Base-by-base conservation (phyloP, 1,284 basidiomycete genomes). In the Rhodotorula sp. region DNA sequence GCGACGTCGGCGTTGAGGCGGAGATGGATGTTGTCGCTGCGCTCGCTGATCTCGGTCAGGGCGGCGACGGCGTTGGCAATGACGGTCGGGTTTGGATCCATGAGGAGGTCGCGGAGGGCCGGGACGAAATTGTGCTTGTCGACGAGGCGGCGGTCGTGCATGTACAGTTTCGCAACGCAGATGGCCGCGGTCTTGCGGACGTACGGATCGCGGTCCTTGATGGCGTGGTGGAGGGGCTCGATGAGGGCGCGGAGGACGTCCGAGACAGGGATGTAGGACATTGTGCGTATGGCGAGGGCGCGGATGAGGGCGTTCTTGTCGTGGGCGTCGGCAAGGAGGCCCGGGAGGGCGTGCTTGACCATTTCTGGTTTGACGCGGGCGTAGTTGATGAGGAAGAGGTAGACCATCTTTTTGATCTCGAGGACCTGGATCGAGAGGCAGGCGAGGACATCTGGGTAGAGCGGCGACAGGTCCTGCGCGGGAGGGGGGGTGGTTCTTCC, bases 371-470 rank as follows among this genome's bases (percentile, higher is more conserved):
- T 93, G 61, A 90, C 86, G 70, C 91, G 87, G 59, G 91, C 93
- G 81, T 97, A 97, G 83, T 92, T 95, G 79, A 95, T 89, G 69
- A 97, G 87, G 83, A 92, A 97, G 55, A 94, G 87, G 83, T 94
- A 94, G 58, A 81, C 79, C 94, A 96, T 98, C 87, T 99, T 99
- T 87, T 99, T 99, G 82, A 99, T 96, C 82, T 99, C 97, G 51
- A 99, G 86, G 15, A 95, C 83, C 48, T 92, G 91, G 15, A 91
- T 92, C 55, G 90, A 90, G 71, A 97, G 85, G 80, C 91, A 94
- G 79, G 91, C 90, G 22, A 94, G 89, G 63, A 97, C 91, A 78
- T 96, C 94, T 29, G 88, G 87, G 84, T 94, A 96, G 76, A 97
- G 84, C 36, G 91, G 88, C 29, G 94, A 97, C 96, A 99, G 76